phyloP scores from a whole-genome alignment of 371 early-diverging fungal species.

The Rhizopus delemar region DNA sequence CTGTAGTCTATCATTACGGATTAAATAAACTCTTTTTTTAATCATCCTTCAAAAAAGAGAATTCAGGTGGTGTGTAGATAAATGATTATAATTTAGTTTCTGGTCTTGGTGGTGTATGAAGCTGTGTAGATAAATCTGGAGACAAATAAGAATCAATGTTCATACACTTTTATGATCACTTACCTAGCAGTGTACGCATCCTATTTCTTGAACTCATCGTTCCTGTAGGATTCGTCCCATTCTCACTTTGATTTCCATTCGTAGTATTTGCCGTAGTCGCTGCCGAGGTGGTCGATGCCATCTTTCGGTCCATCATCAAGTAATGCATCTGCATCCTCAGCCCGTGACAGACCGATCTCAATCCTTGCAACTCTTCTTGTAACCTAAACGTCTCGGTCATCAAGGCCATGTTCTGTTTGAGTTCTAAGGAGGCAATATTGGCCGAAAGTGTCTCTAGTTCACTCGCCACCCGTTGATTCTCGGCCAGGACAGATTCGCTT shows the following conservation, averaged over 20 bases:
- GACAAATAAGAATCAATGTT: no score
- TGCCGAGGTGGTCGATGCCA: conserved; percentile 4
- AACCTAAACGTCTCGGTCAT: conserved; percentile 68
- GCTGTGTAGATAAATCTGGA: no score
- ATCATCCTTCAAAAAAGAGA: not conserved
- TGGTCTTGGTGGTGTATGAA: not conserved
- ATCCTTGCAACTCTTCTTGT: conserved; percentile 70
- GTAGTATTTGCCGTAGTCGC: conserved; percentile 4
- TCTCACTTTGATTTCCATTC: not conserved
- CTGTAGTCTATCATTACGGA: not conserved
- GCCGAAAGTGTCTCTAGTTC: conserved; percentile 64
- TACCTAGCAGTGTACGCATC: not conserved
- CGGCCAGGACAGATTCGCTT: conserved; percentile 39
- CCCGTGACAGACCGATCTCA: conserved; percentile 65
- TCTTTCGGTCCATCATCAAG: conserved; percentile 56
- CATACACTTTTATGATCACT: no score
- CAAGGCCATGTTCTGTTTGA: conserved; percentile 70
- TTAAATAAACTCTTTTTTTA: not conserved
- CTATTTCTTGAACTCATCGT: not conserved
- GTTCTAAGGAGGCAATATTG: conserved; percentile 59
- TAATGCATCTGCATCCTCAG: conserved; percentile 73
- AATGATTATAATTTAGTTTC: not conserved
- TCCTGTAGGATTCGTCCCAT: not conserved
- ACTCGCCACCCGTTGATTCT: conserved; percentile 55
- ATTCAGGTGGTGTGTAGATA: not conserved